A percentile compares a stretch with the other conserved stretches of the same genome.
These are phyloP conservation scores for Septoria linicola DNA, from an alignment of 2,329 filamentous ascomycete genomes.

Conservation along the genomic window DNA sequence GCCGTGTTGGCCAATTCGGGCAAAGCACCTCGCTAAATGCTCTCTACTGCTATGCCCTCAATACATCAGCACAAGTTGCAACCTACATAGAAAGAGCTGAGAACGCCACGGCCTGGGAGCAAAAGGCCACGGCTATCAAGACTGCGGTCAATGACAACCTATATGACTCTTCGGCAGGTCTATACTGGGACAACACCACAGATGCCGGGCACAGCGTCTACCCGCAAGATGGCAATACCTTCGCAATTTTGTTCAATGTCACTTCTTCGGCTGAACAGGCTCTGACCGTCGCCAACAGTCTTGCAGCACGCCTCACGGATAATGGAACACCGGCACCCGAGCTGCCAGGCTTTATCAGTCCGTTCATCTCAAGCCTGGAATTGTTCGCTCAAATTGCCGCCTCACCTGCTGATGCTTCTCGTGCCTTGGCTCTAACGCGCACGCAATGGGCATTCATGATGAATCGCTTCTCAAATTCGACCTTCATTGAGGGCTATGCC, in stretches of 20 bases:
- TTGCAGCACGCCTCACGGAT: conserved; percentile 41
- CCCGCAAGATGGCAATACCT: conserved; percentile 46
- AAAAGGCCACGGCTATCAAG: conserved; percentile 46
- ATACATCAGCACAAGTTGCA: conserved; percentile 40
- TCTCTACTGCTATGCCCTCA: conserved; percentile 51
- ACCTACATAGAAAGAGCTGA: neutral
- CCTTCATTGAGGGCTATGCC: conserved; percentile 52
- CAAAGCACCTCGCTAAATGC: conserved; percentile 49
- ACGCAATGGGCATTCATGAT: conserved; percentile 56
- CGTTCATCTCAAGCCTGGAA: conserved; percentile 49
- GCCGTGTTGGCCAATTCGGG: conserved; percentile 50
- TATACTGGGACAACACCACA: conserved; percentile 35
- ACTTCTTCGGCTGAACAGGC: conserved; percentile 34
- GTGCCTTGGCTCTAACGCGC: conserved; percentile 45
- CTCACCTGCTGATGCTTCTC: conserved; percentile 39
- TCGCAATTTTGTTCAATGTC: conserved; percentile 42
- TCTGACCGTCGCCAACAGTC: conserved; percentile 34
- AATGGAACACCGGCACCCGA: conserved; percentile 49
- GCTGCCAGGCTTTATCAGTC: conserved; percentile 48
- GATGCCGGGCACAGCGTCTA: conserved; percentile 42
- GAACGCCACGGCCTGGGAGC: neutral
- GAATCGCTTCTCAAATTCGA: conserved; percentile 53
- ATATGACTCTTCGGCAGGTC: conserved; percentile 26
- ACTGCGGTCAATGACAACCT: conserved; percentile 52
- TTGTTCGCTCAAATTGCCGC: conserved; percentile 33